Evolutionary conservation across 257 asterid species (phyloP).

Genomic region (Nicotiana sylvestris): DNA sequence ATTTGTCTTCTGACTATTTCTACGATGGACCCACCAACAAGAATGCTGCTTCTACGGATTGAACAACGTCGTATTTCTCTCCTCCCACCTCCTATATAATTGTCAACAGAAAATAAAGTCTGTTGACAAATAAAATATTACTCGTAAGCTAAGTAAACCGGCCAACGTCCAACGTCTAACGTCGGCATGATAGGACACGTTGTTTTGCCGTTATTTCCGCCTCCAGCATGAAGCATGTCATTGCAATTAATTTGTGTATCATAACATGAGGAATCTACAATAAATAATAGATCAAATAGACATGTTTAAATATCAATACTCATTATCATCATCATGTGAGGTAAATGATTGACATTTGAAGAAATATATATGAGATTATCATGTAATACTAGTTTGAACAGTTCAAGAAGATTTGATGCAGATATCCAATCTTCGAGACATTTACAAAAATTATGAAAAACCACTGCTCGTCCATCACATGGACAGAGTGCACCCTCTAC

Average conservation of each 20-base stretch:
- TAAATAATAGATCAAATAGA: neutral
- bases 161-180: constrained; percentile 24
- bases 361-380: neutral
- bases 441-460: constrained; percentile 18
- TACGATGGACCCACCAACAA: constrained; percentile 3
- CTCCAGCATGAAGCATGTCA: neutral
- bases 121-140: constrained; percentile 21
- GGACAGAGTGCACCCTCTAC: constrained; percentile 62
- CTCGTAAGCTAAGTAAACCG: constrained; percentile 14
- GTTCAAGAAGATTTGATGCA: constrained; percentile 20
- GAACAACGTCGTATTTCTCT: constrained; percentile 14
- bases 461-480: constrained; percentile 61
- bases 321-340: neutral
- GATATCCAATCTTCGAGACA: constrained; percentile 13
- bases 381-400: neutral
- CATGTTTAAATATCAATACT: constrained; percentile 5
- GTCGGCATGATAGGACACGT: constrained; percentile 29
- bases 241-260: neutral
- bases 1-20: constrained; percentile 8
- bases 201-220: constrained; percentile 24
- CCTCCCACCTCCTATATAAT: neutral
- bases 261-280: neutral
- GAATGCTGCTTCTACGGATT: constrained; percentile 23
- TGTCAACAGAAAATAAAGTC: constrained; percentile 19
- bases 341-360: constrained; percentile 7